Percentiles rank a stretch among this genome's conserved stretches.
phyloP scores from a whole-genome alignment of 2,329 filamentous ascomycete genomes.

The Exophiala aquamarina region DNA sequence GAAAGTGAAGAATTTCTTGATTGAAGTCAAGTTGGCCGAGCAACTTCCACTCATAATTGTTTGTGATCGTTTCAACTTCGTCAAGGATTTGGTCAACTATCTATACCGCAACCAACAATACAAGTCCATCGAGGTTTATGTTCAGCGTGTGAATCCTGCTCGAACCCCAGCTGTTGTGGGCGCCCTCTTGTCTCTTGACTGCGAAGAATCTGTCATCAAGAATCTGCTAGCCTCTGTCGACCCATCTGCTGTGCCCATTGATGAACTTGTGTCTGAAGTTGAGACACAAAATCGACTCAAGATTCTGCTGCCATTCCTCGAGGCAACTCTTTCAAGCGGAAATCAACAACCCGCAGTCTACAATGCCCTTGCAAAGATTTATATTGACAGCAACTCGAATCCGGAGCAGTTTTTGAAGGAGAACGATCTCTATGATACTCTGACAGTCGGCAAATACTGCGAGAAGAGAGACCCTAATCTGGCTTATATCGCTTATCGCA shows the following conservation, averaged over 20 bases:
- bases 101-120: conserved; percentile 99
- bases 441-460: conserved; percentile 94
- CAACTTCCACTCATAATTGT: conserved; percentile 97
- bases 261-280: conserved; percentile 92
- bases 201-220: conserved; percentile 95
- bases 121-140: conserved; percentile 97
- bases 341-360: conserved; percentile 96
- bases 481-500: conserved; percentile 90
- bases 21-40: conserved; percentile 88
- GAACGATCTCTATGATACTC: conserved; percentile 93
- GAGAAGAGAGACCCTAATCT: conserved; percentile 97
- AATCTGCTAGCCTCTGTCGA: conserved; percentile 82
- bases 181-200: conserved; percentile 92
- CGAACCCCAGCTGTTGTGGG: conserved; percentile 91
- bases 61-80: conserved; percentile 98
- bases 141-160: conserved; percentile 91
- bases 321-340: conserved; percentile 81
- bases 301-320: conserved; percentile 91
- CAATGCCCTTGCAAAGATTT: conserved; percentile 98
- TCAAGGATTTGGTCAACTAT: conserved; percentile 93
- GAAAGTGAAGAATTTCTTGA: conserved; percentile 99
- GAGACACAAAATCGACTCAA: conserved; percentile 94
- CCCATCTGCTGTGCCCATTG: conserved; percentile 82
- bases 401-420: conserved; percentile 97
- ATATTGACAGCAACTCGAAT: conserved; percentile 98